Evolutionary conservation across 106 monocot genomes (phyloP), one percentile per base, ranked within the genome.

Genomic region (Apostasia ramifera): DNA sequence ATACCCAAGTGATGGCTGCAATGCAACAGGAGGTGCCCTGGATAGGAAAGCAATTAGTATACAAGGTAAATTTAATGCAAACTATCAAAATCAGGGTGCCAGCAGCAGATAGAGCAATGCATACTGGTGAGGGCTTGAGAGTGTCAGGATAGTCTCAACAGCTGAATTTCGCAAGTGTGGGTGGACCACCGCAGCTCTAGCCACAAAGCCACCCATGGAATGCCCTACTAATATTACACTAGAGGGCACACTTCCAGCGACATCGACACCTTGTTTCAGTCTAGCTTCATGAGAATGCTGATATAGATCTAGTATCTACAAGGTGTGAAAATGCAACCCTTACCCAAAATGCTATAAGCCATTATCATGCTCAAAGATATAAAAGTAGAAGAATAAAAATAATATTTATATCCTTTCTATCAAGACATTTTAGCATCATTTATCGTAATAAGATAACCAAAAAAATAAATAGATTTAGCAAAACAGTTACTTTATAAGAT

Each of bases 191-290:
- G 85, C 92, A 76, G 97, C 92, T 82, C 97, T 84, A 45, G 97
- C 92, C 41, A 98, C 97, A 80, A 98, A 98, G 6, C 97, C 97
- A 76, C 97, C 97, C 97, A 98, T 98, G 44, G 97, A 98, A 78
- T 98, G 97, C 4, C 97, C 97, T 8, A 98, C 92, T 42, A 98
- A 79, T 76, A 98, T 85, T 55, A 98, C 90, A 81, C 87, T 93
- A 51, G 82, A 79, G 40, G 97, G 97, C 63, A 90, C 76, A 68
- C 52, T 79, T 69, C 66, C 78, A 74, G 80, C 69, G 10, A 58
- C 60, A 54, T 84, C 79, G 49, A 51, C 69, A 72, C 84, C 80
- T 67, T 86, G 84, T 52, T 83, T 84, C 4, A 66, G 75, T 43
- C 66, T 75, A 12, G 82, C 71, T 75, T 81, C 74, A 45, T 39